These are phyloP conservation scores for Acmispon strigosus DNA, from an alignment of 306 rosid species.

Conservation along the genomic window DNA sequence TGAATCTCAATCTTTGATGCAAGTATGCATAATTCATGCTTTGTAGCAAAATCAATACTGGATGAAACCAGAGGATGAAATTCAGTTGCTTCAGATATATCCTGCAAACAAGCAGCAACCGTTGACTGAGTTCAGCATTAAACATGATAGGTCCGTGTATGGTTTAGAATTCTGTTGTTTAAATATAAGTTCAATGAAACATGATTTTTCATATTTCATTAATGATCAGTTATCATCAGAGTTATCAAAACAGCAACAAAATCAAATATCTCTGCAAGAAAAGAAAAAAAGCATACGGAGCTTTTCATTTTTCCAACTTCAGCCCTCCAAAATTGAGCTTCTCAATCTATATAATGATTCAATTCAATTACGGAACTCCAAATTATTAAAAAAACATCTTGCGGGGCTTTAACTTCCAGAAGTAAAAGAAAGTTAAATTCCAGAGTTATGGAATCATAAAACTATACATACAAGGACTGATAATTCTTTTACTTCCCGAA, in stretches of 20 bases:
- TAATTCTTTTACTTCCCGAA: no score
- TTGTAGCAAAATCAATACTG: conserved; percentile 31
- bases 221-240: neutral
- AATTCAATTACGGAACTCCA: no score
- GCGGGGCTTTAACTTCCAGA: no score
- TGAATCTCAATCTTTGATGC: conserved; percentile 49
- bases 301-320: neutral
- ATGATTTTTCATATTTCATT: neutral
- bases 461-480: no score
- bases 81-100: conserved; percentile 84
- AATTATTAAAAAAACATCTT: no score
- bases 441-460: no score
- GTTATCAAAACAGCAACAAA: neutral
- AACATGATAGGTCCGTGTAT: neutral
- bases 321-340: no score
- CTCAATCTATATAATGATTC: no score
- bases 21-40: conserved; percentile 45
- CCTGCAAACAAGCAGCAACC: conserved; percentile 38
- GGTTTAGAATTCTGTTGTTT: neutral
- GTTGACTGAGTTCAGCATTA: neutral
- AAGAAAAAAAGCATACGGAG: neutral
- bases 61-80: conserved; percentile 63
- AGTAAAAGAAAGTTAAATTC: no score
- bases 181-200: neutral
- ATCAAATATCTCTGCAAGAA: neutral